These are phyloP conservation scores for Neurospora sp. DNA, from an alignment of 495 filamentous ascomycete species.

Conservation along the genomic window DNA sequence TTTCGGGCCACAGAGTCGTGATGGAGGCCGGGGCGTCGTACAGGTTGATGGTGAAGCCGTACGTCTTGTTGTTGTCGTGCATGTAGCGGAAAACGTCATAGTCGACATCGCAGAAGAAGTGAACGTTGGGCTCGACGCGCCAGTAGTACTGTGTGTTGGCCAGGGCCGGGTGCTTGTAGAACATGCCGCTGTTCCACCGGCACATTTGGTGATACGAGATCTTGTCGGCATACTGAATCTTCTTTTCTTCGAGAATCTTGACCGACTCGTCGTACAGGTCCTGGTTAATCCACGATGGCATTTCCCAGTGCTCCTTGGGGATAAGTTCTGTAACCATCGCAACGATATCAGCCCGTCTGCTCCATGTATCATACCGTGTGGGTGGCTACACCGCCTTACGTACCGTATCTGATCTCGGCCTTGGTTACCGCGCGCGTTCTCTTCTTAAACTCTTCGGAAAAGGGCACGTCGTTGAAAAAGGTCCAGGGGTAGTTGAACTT, in stretches of 20 bases:
- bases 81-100: conserved; percentile 99
- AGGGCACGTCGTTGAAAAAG: conserved; percentile 94
- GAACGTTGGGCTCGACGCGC: conserved; percentile 97
- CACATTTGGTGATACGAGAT: conserved; percentile 99
- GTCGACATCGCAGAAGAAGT: conserved; percentile 98
- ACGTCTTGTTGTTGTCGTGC: conserved; percentile 94
- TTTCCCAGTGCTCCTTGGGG: conserved; percentile 88
- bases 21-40: conserved; percentile 85
- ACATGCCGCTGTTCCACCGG: conserved; percentile 96
- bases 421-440: conserved; percentile 70
- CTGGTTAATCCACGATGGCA: conserved; percentile 84
- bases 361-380: neutral
- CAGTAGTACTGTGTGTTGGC: conserved; percentile 83
- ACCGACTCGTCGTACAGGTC: conserved; percentile 78
- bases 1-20: conserved; percentile 90
- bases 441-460: conserved; percentile 84
- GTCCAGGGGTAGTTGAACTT: conserved; percentile 99
- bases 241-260: conserved; percentile 68
- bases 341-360: neutral
- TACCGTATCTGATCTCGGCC: conserved; percentile 77
- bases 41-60: conserved; percentile 97
- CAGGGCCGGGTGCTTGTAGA: conserved; percentile 92
- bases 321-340: conserved; percentile 54
- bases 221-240: conserved; percentile 80
- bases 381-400: conserved; percentile 6